Base-by-base conservation (phyloP, 257 asterid genomes). In the Henckelia pumila region DNA sequence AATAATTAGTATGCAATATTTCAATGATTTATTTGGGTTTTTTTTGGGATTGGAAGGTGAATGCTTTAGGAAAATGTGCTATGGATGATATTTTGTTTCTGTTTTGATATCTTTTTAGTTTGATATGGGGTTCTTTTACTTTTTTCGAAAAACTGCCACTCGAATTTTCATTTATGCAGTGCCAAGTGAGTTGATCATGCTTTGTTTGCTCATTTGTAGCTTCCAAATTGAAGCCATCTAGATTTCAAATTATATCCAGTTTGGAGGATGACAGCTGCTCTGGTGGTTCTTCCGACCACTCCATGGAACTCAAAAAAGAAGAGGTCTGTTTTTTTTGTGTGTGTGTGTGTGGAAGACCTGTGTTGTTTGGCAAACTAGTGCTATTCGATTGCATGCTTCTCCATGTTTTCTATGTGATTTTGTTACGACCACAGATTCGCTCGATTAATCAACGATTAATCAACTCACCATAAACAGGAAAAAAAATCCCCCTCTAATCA, bases 221-320 rank as follows among this genome's bases (percentile, higher is more conserved):
- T 79, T 79, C 71, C 50, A 84, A 73, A 70, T 75, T 72, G 76
- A 76, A 74, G 84, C 77, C 74, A 61, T 74, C 56, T 60, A 70
- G 86, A 71, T 44, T 63, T 77, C 82, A 70, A 52, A 73, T 82
- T 76, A 78, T 57, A 56, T 86, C 92, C 72, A 76, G 82, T 66
- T 81, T 75, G 82, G 92, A 83, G 73, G 76, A 76, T 71, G 92
- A 82, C 47, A 73, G 35, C 23, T 64, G 83, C 73, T 65, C 89
- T 57, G 35, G 77, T 16, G 74, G 59, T 64, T 57, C 74, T 81
- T 79, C 86, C 5, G 82, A 75, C 72, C 66, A 62, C 22, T 59
- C 88, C 24, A 60, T 71, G 49, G 80, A 86, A 66, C 78, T 62
- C 78, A 56, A 59, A 70, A 75, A 75, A 62, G 64, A 73, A 68